Conservation (phyloP, 2,329 filamentous ascomycete genomes). For the Penicillium paneum region DNA sequence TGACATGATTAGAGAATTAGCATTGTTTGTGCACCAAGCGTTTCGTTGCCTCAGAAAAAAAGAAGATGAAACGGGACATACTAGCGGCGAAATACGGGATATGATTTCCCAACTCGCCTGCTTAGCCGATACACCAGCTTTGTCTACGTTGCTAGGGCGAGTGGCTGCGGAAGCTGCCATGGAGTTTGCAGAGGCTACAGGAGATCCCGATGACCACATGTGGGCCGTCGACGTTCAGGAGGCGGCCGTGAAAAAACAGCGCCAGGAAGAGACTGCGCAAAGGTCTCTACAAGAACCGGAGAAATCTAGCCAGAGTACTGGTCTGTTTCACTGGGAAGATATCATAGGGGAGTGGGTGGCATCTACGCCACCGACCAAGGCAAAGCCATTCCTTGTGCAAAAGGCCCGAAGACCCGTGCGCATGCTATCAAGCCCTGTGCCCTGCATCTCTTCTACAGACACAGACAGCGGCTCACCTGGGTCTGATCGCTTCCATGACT, state of each 20-base stretch:
- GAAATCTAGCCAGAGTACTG: constrained; percentile 16
- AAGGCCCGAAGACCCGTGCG: not conserved
- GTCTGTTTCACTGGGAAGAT: constrained; percentile 53
- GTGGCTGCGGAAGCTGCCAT: constrained; percentile 41
- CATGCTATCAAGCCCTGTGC: constrained; percentile 9
- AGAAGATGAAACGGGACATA: constrained; percentile 22
- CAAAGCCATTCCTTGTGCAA: constrained; percentile 11
- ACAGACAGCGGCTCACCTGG: constrained; percentile 25
- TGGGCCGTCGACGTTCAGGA: constrained; percentile 43
- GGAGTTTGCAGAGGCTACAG: constrained; percentile 39
- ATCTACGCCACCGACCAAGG: constrained; percentile 42
- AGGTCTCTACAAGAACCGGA: constrained; percentile 14
- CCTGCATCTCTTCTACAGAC: constrained; percentile 25
- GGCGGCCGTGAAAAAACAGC: constrained; percentile 24
- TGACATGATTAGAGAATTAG: constrained; percentile 34
- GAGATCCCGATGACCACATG: constrained; percentile 37
- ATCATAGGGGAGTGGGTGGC: constrained; percentile 58
- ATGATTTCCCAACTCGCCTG: constrained; percentile 27
- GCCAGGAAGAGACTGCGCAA: constrained; percentile 7
- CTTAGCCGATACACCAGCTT: constrained; percentile 18
- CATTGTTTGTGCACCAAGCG: constrained; percentile 34
- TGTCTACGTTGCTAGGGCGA: constrained; percentile 33
- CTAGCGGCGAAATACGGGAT: constrained; percentile 25
- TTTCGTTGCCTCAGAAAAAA: constrained; percentile 33
- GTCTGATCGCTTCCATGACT: constrained; percentile 19